Conservation (phyloP, 139 green algal species). For the Picochlorum sp. region DNA sequence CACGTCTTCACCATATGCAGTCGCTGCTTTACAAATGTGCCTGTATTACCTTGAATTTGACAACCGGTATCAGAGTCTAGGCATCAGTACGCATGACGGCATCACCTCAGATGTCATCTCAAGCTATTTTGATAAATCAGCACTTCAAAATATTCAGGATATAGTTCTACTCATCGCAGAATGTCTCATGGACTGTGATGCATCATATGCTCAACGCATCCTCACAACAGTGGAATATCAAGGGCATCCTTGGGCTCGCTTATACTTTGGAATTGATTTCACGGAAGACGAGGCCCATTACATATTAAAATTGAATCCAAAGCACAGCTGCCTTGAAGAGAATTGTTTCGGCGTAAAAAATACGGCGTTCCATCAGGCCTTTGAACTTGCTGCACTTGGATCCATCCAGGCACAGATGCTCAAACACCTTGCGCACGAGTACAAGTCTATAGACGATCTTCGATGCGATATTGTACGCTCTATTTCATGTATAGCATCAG, state of each 20-base stretch:
- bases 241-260: background rate
- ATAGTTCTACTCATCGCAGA: background rate
- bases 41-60: background rate
- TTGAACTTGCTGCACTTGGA: background rate
- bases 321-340: background rate
- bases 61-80: background rate
- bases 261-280: background rate
- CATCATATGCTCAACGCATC: background rate
- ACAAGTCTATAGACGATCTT: background rate
- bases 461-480: no score
- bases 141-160: background rate
- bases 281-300: background rate
- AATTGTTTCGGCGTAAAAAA: background rate
- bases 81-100: no score
- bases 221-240: slow-evolving; percentile 2
- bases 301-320: background rate
- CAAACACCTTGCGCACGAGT: background rate
- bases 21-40: background rate
- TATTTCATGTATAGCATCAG: no score
- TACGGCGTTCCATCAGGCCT: background rate
- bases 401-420: background rate
- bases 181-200: background rate
- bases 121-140: background rate
- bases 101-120: no score
- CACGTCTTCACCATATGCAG: no score